Conservation (phyloP, 441 rosid species). For the Iberis amara region DNA sequence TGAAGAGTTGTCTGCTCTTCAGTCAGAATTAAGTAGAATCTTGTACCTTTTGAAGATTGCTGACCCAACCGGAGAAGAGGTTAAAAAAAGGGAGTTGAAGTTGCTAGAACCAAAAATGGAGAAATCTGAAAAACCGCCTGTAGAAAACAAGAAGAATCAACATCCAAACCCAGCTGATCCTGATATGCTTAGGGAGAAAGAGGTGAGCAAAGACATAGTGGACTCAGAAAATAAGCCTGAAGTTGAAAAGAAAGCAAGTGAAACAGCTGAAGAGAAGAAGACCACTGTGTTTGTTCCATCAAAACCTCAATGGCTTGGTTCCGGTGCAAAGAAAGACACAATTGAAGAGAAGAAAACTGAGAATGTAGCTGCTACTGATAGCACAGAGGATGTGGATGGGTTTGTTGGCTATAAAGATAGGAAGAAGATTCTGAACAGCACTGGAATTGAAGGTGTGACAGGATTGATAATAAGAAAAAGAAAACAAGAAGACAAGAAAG, state of each 20-base stretch:
- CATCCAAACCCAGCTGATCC: conserved; percentile 32
- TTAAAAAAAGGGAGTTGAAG: conserved; percentile 53
- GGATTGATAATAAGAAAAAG: conserved; percentile 85
- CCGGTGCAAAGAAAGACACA: conserved; percentile 45
- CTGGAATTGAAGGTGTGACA: conserved; percentile 51
- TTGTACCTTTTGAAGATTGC: conserved; percentile 78
- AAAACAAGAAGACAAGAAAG: conserved; percentile 43
- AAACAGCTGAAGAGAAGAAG: conserved; percentile 38
- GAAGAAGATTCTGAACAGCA: conserved; percentile 41
- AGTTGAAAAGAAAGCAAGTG: conserved; percentile 34
- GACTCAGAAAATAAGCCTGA: conserved; percentile 34
- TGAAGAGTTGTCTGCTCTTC: conserved; percentile 63
- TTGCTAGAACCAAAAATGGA: conserved; percentile 34
- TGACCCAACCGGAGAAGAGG: conserved; percentile 84
- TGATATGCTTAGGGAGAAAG: conserved; percentile 31
- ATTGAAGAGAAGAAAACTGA: conserved; percentile 37
- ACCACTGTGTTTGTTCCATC: conserved; percentile 43
- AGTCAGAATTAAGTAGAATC: conserved; percentile 67
- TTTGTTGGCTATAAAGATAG: conserved; percentile 87
- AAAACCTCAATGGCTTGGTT: conserved; percentile 97
- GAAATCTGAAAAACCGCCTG: conserved; percentile 33
- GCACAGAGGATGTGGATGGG: conserved; percentile 43
- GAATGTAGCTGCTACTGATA: conserved; percentile 27
- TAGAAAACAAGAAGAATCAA: conserved; percentile 33
- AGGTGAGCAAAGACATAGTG: conserved; percentile 22